Conservation (phyloP, 495 filamentous ascomycete species). For the Articulospora tetracladia region DNA sequence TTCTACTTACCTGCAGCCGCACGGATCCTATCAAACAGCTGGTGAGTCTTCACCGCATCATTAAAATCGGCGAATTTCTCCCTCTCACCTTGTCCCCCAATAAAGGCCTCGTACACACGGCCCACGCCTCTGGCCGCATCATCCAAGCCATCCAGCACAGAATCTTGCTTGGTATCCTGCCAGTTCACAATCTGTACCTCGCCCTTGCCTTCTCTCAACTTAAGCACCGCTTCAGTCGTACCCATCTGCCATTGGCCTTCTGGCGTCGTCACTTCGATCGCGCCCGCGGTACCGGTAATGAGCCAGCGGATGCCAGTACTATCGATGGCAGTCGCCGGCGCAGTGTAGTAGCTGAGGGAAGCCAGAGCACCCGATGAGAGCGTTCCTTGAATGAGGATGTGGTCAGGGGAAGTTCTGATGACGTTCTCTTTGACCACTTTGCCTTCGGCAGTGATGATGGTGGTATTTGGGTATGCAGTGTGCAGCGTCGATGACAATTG, state of each 20-base stretch:
- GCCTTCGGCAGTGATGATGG: conserved; percentile 27
- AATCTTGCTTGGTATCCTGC: not conserved
- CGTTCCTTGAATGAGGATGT: conserved; percentile 40
- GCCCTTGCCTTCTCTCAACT: not conserved
- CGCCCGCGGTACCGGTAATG: conserved; percentile 43
- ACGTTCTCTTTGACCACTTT: conserved; percentile 21
- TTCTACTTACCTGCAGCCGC: not conserved
- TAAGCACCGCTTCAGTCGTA: not conserved
- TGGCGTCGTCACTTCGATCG: conserved; percentile 34
- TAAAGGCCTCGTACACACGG: not conserved
- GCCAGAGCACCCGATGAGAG: conserved; percentile 32
- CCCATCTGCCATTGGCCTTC: conserved; percentile 3
- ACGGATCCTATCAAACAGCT: conserved; percentile 8
- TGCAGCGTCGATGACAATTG: conserved; percentile 28
- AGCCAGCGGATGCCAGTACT: conserved; percentile 33
- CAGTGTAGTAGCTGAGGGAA: conserved; percentile 33
- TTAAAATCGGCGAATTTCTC: conserved; percentile 5
- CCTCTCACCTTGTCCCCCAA: not conserved
- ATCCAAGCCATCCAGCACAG: too few relatives aligned
- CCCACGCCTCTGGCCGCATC: not conserved
- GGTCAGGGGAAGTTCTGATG: conserved; percentile 34
- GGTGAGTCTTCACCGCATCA: conserved; percentile 2
- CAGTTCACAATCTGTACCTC: conserved; percentile 1
- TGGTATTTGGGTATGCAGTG: conserved; percentile 27
- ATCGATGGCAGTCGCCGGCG: conserved; percentile 27